Evolutionary conservation across 306 rosid species (phyloP).

Genomic region (Castanea crenata): DNA sequence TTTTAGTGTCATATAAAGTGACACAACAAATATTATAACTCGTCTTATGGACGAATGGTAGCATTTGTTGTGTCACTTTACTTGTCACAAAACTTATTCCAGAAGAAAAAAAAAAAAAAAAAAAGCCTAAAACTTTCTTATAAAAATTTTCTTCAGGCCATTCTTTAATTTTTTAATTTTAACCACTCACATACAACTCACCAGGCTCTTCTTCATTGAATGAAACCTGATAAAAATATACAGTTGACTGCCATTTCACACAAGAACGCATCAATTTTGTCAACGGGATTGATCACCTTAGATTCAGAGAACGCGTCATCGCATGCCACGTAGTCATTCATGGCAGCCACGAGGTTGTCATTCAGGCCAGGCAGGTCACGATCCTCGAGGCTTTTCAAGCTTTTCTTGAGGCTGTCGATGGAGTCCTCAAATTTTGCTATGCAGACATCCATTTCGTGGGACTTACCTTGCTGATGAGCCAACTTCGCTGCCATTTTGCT

Average conservation of each 20-base stretch:
- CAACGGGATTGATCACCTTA: neutral
- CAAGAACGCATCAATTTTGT: neutral
- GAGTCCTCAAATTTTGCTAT: constrained; percentile 1
- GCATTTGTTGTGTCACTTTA: no score
- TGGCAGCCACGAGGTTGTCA: neutral
- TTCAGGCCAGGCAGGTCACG: neutral
- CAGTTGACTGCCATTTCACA: neutral
- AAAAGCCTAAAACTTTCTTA: neutral
- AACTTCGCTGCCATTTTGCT: neutral
- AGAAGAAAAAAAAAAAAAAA: neutral
- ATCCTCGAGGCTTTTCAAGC: neutral
- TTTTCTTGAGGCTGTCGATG: neutral
- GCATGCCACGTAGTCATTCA: neutral
- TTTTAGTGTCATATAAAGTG: no score
- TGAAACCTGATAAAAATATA: neutral
- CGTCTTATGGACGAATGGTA: no score
- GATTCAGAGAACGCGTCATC: neutral
- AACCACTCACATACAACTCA: no score
- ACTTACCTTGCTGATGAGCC: neutral
- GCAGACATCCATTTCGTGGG: neutral
- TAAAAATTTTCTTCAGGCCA: neutral
- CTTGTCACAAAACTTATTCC: no score
- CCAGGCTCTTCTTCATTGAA: neutral
- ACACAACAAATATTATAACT: no score
- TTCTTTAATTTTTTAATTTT: no score